Base-by-base conservation (phyloP, 345 rosid genomes). In the Melastoma malabathricum region DNA sequence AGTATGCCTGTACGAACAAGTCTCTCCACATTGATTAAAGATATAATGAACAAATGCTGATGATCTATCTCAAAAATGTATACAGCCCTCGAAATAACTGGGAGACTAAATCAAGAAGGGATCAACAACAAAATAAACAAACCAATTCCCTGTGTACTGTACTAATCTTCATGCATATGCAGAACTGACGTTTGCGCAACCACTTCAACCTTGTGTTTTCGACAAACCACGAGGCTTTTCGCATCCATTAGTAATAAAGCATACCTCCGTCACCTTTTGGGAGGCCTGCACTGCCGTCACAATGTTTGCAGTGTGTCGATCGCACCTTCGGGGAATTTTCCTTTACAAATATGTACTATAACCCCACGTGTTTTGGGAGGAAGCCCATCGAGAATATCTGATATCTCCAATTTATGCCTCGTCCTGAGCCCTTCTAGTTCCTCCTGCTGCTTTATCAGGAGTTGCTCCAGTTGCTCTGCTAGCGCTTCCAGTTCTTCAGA, bases 371-470 rank as follows among this genome's bases (percentile, higher is more conserved):
- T 69, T 52, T 87, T 86, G 7, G 71, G 77, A 52, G 84, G 55
- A 49, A 79, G 65, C 59, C 77, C 83, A 45, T 72, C 75, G 58
- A 92, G 61, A 56, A 84, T 65, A 17, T 79, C 76, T n/a, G 63
- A 61, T 59, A 84, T 71, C 17, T 67, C 73, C 44, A 59, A 56
- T 51, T 68, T 67, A 53, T 92, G 96, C 66, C 74, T 70, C 67
- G 64, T 74, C 62, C 68, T 72, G 39, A 81, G 62, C 69, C 84
- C 82, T 46, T 79, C 80, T 52, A 87, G 58, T 54, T 92, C 95
- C 60, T 64, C 68, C 70, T 80, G 79, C 60, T 87, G 95, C 65
- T 72, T 64, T 51, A 50, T 51, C 67, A 92, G 58, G 54, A 87
- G 58, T 62, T 62, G 44, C 68, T 87, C 80, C 14, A 92, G 85